Evolutionary conservation across 1,284 basidiomycete species (phyloP).

Genomic region (Ceratobasidium sp.): DNA sequence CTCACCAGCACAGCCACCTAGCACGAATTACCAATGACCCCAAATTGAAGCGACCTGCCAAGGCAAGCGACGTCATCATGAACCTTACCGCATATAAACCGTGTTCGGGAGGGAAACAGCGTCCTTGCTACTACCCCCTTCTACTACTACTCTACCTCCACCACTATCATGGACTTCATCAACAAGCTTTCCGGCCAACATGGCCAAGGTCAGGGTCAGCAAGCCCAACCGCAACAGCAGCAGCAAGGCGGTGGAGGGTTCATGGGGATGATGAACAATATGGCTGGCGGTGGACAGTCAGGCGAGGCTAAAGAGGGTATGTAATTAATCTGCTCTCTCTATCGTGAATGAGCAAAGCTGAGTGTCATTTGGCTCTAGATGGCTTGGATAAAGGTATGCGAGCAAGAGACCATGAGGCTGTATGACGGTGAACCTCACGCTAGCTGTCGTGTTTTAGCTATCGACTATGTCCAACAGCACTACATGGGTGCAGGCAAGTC

Average conservation of each 20-base stretch:
- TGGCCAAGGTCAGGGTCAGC: not conserved
- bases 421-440: not conserved
- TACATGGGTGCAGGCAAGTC: constrained; percentile 44
- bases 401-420: not conserved
- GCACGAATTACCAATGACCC: constrained; percentile 25
- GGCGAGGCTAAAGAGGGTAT: constrained; percentile 51
- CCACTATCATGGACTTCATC: constrained; percentile 24
- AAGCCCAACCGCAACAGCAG: not conserved
- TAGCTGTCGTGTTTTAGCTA: constrained; percentile 12
- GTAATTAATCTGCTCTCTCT: not conserved
- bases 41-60: constrained; percentile 26
- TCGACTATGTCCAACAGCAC: constrained; percentile 49
- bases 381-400: constrained; percentile 46
- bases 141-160: not conserved
- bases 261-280: constrained; percentile 48
- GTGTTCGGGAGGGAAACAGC: not conserved
- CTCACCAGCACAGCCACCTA: constrained; percentile 8
- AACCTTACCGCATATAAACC: constrained; percentile 9
- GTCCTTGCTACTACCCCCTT: not conserved
- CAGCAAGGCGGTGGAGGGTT: constrained; percentile 34
- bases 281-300: constrained; percentile 48
- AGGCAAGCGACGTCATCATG: constrained; percentile 5
- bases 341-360: constrained; percentile 8
- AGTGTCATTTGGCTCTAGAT: constrained; percentile 10
- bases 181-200: not conserved